A percentile compares a stretch with the other conserved stretches of the same genome.
These are phyloP conservation scores for Phytophthora litchii DNA, from an alignment of 352 stramenopile species.

Conservation along the genomic window DNA sequence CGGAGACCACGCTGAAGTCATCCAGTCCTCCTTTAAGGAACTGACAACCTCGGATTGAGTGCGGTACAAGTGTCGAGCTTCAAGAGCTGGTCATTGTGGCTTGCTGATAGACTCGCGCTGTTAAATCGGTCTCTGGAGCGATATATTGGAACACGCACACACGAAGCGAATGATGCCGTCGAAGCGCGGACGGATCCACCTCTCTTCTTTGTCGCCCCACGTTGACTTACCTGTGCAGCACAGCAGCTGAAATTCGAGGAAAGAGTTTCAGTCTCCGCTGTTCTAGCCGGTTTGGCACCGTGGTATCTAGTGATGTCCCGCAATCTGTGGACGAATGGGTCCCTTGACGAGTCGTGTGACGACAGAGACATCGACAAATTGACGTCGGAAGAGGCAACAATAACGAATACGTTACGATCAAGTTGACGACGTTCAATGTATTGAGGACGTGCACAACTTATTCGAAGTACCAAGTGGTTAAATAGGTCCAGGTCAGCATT, in stretches of 20 bases:
- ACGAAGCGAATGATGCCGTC: conserved; percentile 31
- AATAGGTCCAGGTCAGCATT: too few species aligned
- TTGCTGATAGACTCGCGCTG: conserved; percentile 1
- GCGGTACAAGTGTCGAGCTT: background rate
- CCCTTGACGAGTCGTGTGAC: conserved; percentile 8
- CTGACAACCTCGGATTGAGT: background rate
- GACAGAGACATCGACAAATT: conserved; percentile 7
- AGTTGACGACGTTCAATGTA: too few species aligned
- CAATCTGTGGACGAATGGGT: conserved; percentile 32
- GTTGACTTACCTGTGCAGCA: conserved; percentile 23
- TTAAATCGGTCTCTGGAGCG: conserved; percentile 10
- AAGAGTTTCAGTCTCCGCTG: background rate
- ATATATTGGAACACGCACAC: conserved; percentile 15
- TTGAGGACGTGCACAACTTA: too few species aligned
- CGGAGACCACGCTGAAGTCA: background rate
- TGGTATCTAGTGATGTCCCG: background rate
- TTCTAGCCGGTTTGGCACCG: conserved; percentile 19
- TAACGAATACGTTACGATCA: too few species aligned
- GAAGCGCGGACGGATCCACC: conserved; percentile 16
- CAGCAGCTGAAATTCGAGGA: background rate
- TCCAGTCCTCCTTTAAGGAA: background rate
- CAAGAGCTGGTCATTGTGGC: background rate
- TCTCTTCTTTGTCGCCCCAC: conserved; percentile 9
- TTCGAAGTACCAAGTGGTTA: too few species aligned
- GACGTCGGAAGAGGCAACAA: background rate